Conservation (phyloP, 331 rosid species). For the Spiraea crenata region DNA sequence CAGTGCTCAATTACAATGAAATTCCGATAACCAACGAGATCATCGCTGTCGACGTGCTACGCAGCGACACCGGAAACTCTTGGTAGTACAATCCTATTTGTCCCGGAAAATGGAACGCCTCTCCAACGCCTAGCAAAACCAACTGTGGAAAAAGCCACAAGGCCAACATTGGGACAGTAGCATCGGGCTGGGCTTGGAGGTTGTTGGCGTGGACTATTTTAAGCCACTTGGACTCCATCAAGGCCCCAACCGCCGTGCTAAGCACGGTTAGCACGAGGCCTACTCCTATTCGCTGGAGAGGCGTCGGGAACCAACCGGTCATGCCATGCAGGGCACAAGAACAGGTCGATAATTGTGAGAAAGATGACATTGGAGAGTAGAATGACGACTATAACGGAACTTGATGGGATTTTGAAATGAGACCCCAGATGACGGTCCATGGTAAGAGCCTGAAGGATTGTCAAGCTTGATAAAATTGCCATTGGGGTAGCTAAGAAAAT, state of each 20-base stretch:
- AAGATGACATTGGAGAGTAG: constrained; percentile 16
- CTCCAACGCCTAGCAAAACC: constrained; percentile 56
- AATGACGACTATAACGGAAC: constrained; percentile 32
- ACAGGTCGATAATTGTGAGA: constrained; percentile 3
- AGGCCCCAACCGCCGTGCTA: constrained; percentile 41
- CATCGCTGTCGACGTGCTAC: constrained; percentile 57
- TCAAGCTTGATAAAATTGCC: constrained; percentile 40
- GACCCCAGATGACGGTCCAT: constrained; percentile 57
- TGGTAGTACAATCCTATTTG: constrained; percentile 62
- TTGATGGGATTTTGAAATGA: constrained; percentile 51
- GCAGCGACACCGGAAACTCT: constrained; percentile 49
- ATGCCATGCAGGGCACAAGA: constrained; percentile 11
- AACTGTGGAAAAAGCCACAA: constrained; percentile 66
- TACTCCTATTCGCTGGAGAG: constrained; percentile 15
- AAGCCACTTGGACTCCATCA: constrained; percentile 20
- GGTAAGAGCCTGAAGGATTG: constrained; percentile 57
- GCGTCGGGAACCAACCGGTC: constrained; percentile 1
- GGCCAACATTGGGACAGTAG: constrained; percentile 28
- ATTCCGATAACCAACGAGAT: constrained; percentile 39
- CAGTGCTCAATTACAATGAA: constrained; percentile 39
- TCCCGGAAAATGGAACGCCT: constrained; percentile 64
- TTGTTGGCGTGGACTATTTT: not conserved
- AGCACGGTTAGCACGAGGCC: constrained; percentile 4
- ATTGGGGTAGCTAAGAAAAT: constrained; percentile 48
- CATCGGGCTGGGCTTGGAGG: not conserved